These are phyloP conservation scores for Verticillium klebahnii DNA, from an alignment of 2,329 filamentous ascomycete species.

Conservation along the genomic window DNA sequence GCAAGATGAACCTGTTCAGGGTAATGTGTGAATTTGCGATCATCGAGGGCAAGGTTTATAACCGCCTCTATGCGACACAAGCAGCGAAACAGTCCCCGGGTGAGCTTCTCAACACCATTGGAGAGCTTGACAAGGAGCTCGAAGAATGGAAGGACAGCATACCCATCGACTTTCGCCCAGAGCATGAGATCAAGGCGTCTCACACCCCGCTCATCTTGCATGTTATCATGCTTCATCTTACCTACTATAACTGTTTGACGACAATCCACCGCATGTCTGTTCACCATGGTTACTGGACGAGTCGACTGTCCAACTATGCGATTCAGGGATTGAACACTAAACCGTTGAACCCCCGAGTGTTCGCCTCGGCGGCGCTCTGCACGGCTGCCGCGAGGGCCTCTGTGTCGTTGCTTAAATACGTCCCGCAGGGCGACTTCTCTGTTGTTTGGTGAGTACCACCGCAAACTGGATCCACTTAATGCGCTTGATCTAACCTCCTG, in stretches of 20 bases:
- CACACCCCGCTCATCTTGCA: slow-evolving; percentile 93
- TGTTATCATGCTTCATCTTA: slow-evolving; percentile 89
- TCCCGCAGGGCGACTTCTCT: slow-evolving; percentile 89
- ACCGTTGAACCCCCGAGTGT: slow-evolving; percentile 88
- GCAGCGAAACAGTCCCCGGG: slow-evolving; percentile 89
- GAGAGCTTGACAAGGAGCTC: slow-evolving; percentile 82
- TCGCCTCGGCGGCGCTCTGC: slow-evolving; percentile 87
- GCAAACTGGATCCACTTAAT: slow-evolving; percentile 19
- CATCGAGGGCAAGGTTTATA: slow-evolving; percentile 94
- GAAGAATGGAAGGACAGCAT: slow-evolving; percentile 97
- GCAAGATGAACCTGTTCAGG: slow-evolving; percentile 92
- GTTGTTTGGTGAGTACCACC: slow-evolving; percentile 76
- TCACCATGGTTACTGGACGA: slow-evolving; percentile 98
- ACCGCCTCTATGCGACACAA: slow-evolving; percentile 84
- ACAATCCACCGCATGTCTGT: slow-evolving; percentile 99
- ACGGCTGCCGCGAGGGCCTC: slow-evolving; percentile 89
- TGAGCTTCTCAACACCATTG: slow-evolving; percentile 90
- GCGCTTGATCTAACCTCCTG: neutral
- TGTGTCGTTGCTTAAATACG: slow-evolving; percentile 91
- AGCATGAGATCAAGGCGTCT: slow-evolving; percentile 89
- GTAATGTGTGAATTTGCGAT: slow-evolving; percentile 87
- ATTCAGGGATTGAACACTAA: slow-evolving; percentile 89
- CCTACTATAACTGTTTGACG: slow-evolving; percentile 96
- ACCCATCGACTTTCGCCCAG: slow-evolving; percentile 92
- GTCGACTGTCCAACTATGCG: slow-evolving; percentile 86